Evolutionary conservation across 208 protist species (phyloP).

Genomic region (Trypanosoma avium): DNA sequence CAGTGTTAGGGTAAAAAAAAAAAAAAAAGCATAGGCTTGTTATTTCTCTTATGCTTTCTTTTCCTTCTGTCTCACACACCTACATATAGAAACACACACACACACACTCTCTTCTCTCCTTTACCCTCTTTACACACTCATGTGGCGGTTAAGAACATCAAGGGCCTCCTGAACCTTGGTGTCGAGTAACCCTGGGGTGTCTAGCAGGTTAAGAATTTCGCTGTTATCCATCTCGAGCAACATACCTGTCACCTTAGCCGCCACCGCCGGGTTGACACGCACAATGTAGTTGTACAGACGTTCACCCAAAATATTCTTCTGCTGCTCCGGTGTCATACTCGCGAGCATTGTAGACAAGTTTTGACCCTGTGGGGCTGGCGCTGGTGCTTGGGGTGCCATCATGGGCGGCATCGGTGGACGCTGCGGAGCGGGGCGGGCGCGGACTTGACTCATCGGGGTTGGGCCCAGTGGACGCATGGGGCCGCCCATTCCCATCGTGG

Average conservation of each 20-base stretch:
- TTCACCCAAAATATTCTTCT: constrained; percentile 97
- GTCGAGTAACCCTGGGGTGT: constrained; percentile 86
- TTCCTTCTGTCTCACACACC: too few species aligned
- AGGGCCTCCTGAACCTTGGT: constrained; percentile 97
- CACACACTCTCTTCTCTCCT: neutral
- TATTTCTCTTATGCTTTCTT: too few species aligned
- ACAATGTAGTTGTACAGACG: constrained; percentile 96
- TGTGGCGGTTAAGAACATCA: constrained; percentile 93
- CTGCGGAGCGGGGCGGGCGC: constrained; percentile 32
- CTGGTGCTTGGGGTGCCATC: constrained; percentile 40
- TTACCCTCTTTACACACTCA: constrained; percentile 50
- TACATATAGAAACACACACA: neutral
- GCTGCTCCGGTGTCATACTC: constrained; percentile 76
- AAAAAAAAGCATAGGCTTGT: too few species aligned
- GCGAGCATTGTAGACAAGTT: constrained; percentile 71
- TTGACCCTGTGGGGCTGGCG: constrained; percentile 44
- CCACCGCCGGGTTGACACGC: constrained; percentile 75
- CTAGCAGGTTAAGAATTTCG: constrained; percentile 96
- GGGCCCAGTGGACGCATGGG: constrained; percentile 84
- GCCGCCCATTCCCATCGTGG: constrained; percentile 34
- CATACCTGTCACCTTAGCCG: constrained; percentile 99
- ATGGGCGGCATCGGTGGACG: constrained; percentile 68
- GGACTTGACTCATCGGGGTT: constrained; percentile 36
- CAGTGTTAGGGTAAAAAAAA: too few species aligned
- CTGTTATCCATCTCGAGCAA: constrained; percentile 97